A percentile compares a stretch with the other conserved stretches of the same genome.
phyloP scores from a whole-genome alignment of 1,284 basidiomycete species.

The Neolentinus lepideus region DNA sequence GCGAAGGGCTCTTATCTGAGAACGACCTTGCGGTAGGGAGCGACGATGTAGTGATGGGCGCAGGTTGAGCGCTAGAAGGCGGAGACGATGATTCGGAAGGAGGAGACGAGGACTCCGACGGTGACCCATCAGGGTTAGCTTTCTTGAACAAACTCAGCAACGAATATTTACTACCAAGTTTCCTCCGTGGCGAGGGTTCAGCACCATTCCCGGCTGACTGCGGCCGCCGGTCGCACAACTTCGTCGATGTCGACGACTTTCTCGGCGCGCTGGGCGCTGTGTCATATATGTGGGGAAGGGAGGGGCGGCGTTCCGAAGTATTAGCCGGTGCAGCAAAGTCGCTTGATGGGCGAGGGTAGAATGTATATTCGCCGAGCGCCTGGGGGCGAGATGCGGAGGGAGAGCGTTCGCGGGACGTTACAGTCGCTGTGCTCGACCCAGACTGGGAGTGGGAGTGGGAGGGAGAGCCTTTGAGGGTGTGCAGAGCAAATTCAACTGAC shows the following conservation, averaged over 20 bases:
- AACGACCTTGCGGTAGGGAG: conserved; percentile 17
- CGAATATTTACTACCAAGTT: conserved; percentile 45
- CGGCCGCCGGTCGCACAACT: conserved; percentile 36
- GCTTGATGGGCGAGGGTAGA: conserved; percentile 17
- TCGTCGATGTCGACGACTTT: conserved; percentile 10
- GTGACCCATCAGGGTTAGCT: conserved; percentile 24
- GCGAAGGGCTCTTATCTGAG: conserved; percentile 6
- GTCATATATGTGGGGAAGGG: conserved; percentile 29
- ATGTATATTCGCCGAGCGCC: conserved; percentile 20
- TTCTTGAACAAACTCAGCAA: conserved; percentile 58
- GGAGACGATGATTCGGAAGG: conserved; percentile 17
- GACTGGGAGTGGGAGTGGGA: conserved; percentile 19
- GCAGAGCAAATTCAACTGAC: conserved; percentile 56
- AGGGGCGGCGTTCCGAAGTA: conserved; percentile 21
- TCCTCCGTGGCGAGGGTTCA: conserved; percentile 30
- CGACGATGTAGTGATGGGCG: conserved; percentile 10
- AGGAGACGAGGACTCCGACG: conserved; percentile 12
- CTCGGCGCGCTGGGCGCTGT: conserved; percentile 24
- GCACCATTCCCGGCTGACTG: conserved; percentile 52
- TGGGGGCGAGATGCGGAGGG: conserved; percentile 27
- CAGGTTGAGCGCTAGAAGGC: conserved; percentile 14
- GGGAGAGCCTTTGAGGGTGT: conserved; percentile 40
- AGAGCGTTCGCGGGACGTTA: conserved; percentile 12
- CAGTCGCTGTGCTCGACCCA: conserved; percentile 17
- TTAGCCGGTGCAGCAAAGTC: conserved; percentile 16